A percentile compares a stretch with the other conserved stretches of the same genome.
Evolutionary conservation across 768 basidiomycete species (phyloP).

Genomic region (Amanita molliuscula): DNA sequence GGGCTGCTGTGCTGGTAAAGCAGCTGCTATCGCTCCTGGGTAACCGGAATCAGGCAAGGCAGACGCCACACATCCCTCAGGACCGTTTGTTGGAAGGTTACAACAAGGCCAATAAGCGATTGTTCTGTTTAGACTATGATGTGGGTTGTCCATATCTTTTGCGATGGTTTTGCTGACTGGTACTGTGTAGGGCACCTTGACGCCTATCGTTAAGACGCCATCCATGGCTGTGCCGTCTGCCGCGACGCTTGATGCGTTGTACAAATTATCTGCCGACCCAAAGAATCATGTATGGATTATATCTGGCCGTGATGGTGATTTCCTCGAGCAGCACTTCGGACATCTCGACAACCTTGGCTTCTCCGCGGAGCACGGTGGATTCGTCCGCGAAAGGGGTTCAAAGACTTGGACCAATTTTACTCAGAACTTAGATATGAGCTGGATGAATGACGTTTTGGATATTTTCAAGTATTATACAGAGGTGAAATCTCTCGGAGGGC

Average conservation of each 20-base stretch:
- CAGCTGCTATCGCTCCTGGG: conserved; percentile 80
- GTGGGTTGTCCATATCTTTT: conserved; percentile 33
- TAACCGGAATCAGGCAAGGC: conserved; percentile 65
- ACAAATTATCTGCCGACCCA: conserved; percentile 66
- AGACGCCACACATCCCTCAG: conserved; percentile 76
- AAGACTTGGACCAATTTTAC: conserved; percentile 81
- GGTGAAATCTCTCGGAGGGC: conserved; percentile 22
- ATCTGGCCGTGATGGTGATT: conserved; percentile 88
- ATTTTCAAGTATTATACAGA: conserved; percentile 96
- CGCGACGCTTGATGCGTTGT: conserved; percentile 64
- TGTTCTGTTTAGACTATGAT: conserved; percentile 96
- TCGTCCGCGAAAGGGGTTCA: conserved; percentile 66
- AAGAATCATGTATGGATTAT: conserved; percentile 94
- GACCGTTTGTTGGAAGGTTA: conserved; percentile 52
- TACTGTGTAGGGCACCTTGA: conserved; percentile 70
- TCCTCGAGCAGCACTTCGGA: conserved; percentile 87
- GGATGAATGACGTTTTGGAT: conserved; percentile 94
- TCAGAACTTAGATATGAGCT: conserved; percentile 89
- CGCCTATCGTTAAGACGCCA: conserved; percentile 93
- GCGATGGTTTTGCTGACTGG: background rate
- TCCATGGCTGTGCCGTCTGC: conserved; percentile 77
- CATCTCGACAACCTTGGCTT: conserved; percentile 77
- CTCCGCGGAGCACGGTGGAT: conserved; percentile 93
- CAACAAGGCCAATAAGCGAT: conserved; percentile 60
- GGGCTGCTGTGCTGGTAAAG: conserved; percentile 86